phyloP scores from a whole-genome alignment of 2,329 filamentous ascomycete species.

The Calycina herbarum region DNA sequence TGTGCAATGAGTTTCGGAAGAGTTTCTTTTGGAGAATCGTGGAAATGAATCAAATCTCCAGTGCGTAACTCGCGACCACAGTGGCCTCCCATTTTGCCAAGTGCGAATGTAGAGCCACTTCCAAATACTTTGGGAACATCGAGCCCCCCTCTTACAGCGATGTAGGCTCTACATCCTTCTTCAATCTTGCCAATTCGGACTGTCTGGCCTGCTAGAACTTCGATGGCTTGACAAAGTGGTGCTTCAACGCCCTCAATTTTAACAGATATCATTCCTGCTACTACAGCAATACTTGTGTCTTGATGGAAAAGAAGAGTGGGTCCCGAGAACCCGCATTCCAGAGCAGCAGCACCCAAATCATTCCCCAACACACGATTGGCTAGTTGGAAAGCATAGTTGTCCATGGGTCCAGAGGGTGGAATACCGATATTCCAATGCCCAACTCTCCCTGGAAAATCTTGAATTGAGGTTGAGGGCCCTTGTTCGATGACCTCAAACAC shows the following conservation, averaged over 20 bases:
- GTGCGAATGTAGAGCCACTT: conserved; percentile 46
- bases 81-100: conserved; percentile 47
- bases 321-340: conserved; percentile 62
- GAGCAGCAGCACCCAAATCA: conserved; percentile 47
- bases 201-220: conserved; percentile 50
- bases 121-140: conserved; percentile 36
- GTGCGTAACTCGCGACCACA: conserved; percentile 39
- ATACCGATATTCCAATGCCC: conserved; percentile 42
- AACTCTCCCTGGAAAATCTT: conserved; percentile 44
- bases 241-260: conserved; percentile 49
- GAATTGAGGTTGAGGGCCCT: conserved; percentile 41
- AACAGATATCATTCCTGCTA: conserved; percentile 54
- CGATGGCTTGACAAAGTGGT: conserved; percentile 56
- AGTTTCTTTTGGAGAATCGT: conserved; percentile 6
- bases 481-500: conserved; percentile 42
- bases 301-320: conserved; percentile 58
- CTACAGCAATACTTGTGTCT: conserved; percentile 55
- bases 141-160: conserved; percentile 57
- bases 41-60: conserved; percentile 23
- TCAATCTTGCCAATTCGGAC: conserved; percentile 56
- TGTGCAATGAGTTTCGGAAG: conserved; percentile 17
- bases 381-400: conserved; percentile 38
- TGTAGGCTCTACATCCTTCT: conserved; percentile 54
- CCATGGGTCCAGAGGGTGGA: conserved; percentile 45
- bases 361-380: conserved; percentile 63